Evolutionary conservation across 805 yeast species (phyloP).

Genomic region (Zygoascus biomembranicola): DNA sequence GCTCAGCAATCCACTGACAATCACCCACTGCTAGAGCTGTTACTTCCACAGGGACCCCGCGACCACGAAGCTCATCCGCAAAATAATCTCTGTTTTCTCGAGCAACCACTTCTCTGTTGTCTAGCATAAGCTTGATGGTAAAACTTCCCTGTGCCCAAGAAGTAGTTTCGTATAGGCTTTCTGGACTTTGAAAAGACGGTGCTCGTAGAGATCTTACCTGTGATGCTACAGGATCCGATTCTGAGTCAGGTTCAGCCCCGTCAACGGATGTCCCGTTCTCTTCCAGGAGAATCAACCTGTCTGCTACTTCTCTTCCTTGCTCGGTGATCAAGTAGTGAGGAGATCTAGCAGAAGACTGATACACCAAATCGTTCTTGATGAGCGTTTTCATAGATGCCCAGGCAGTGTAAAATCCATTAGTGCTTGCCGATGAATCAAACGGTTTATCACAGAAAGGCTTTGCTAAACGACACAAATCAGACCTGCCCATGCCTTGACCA

Average conservation of each 20-base stretch:
- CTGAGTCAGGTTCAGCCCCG: background rate
- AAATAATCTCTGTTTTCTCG: constrained; percentile 64
- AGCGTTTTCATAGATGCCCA: constrained; percentile 46
- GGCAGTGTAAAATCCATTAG: constrained; percentile 15
- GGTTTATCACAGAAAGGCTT: constrained; percentile 34
- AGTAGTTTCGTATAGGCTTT: background rate
- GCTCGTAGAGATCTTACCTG: too few relatives aligned
- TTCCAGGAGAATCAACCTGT: constrained; percentile 29
- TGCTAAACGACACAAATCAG: constrained; percentile 48
- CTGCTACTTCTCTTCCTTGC: constrained; percentile 58
- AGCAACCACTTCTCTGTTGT: constrained; percentile 61
- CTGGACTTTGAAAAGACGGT: background rate
- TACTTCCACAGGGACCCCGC: constrained; percentile 45
- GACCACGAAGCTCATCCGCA: constrained; percentile 39
- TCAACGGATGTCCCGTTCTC: background rate
- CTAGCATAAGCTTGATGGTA: constrained; percentile 57
- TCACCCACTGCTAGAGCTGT: constrained; percentile 75
- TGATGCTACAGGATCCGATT: background rate
- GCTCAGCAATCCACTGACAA: constrained; percentile 77
- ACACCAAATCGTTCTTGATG: constrained; percentile 50
- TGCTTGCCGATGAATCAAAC: constrained; percentile 8
- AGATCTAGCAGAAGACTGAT: constrained; percentile 33
- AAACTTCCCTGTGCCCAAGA: constrained; percentile 57
- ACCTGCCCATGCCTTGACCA: constrained; percentile 53
- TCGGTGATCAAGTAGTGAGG: constrained; percentile 53